Base-by-base conservation (phyloP, 139 green algal genomes). In the Chlorella sp. region DNA sequence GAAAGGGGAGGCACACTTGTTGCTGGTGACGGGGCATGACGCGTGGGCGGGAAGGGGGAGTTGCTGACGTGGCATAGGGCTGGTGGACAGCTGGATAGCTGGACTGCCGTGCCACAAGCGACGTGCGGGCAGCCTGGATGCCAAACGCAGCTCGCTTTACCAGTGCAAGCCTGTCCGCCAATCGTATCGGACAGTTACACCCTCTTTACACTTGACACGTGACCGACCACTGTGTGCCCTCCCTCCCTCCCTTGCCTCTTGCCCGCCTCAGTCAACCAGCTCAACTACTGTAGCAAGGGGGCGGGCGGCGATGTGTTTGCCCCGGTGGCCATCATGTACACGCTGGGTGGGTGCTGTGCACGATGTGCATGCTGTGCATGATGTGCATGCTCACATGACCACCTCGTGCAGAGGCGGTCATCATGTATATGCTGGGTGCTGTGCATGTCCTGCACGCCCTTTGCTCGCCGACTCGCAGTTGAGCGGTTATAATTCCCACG, bases 211-310 rank as follows among this genome's bases (percentile, higher is more conserved):
- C 18, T 22, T n/a, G 19, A 28, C 68, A 32, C n/a, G 68, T 32
- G 68, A 32, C 68, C 21, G 68, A 22, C 68, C 19, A 22, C 24
- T n/a, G 21, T 16, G 28, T 36, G 12, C 21, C 5, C 68, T 18
- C 68, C 32, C 68, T 34, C 28, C 69, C 14, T 24, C 69, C 28
- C 69, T 34, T n/a, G n/a, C n/a, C n/a, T 16, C 30, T 3, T 19
- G 16, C 3, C 60, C 82, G 28, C 82, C 2, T 28, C 84, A 88
- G 93, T 99, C 71, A 99, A 99, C 93, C 97, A 99, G 95, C 92
- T 99, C 26, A 93, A 91, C 40, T 93, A 89, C 42, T 95, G 92
- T 86, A 86, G 42, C 40, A 85, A 86, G 66, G 88, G 53, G 9
- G 53, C 37, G 21, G 75, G 86, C 5, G 92, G 87, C 30, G 92